Conservation (phyloP, 177 flowering plant species). For the Tripterygium wilfordii region DNA sequence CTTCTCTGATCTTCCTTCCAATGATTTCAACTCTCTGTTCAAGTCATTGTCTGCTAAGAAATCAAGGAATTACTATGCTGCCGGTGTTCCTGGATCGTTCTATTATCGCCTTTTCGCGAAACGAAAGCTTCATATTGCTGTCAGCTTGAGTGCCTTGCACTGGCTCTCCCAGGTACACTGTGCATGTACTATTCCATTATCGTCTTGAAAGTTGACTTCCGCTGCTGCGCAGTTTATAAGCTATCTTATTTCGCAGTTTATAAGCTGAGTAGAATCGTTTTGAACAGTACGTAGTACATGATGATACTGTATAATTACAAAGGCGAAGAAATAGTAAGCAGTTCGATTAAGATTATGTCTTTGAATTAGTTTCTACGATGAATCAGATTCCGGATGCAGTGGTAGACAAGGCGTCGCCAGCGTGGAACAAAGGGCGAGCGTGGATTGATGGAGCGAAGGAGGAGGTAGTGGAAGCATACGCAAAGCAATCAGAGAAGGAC, state of each 20-base stretch:
- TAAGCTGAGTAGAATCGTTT: too few relatives aligned
- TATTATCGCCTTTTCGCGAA: constrained; percentile 29
- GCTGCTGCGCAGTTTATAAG: too few relatives aligned
- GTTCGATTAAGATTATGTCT: too few relatives aligned
- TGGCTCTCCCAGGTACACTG: constrained; percentile 41
- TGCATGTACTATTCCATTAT: too few relatives aligned
- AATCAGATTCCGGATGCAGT: constrained; percentile 28
- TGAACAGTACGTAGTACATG: too few relatives aligned
- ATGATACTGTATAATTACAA: too few relatives aligned
- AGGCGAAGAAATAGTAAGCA: too few relatives aligned
- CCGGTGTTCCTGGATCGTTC: constrained; percentile 38
- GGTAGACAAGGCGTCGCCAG: constrained; percentile 21
- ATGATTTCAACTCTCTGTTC: constrained; percentile 38
- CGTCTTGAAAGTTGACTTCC: too few relatives aligned
- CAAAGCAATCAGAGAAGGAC: constrained; percentile 36
- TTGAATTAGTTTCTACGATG: background rate
- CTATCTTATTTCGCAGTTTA: too few relatives aligned
- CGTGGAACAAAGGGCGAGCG: constrained; percentile 40
- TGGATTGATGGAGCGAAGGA: constrained; percentile 43
- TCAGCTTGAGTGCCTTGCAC: constrained; percentile 36
- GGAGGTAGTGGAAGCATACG: constrained; percentile 38
- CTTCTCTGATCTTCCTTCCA: constrained; percentile 42
- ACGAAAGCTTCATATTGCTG: constrained; percentile 32
- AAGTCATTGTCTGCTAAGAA: constrained; percentile 14
- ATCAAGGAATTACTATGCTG: constrained; percentile 20